A percentile compares a stretch with the other conserved stretches of the same genome.
These are phyloP conservation scores for Aspergillus pseudoterreus DNA, from an alignment of 2,329 filamentous ascomycete species.

Conservation along the genomic window DNA sequence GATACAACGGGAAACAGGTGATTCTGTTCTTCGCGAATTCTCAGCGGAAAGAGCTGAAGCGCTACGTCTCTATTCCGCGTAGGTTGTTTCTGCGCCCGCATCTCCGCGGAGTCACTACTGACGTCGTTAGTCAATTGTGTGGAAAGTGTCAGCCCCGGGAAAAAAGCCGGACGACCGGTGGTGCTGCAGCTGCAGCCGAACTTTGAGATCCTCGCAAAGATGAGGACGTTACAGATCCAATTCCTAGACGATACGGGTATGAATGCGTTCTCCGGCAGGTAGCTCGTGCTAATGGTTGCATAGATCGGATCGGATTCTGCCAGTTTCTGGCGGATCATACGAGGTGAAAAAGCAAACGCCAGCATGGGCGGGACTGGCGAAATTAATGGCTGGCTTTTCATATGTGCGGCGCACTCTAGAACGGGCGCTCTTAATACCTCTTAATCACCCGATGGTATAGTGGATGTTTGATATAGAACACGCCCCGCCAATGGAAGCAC, in stretches of 20 bases:
- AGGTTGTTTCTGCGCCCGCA: not conserved
- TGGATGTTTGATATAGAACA: no score
- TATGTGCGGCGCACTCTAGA: no score
- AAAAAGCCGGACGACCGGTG: slow-evolving; percentile 37
- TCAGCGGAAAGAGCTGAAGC: slow-evolving; percentile 37
- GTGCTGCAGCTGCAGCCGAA: slow-evolving; percentile 36
- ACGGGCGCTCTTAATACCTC: no score
- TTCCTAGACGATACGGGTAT: slow-evolving; percentile 40
- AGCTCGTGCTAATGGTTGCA: not conserved
- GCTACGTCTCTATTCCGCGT: slow-evolving; percentile 41
- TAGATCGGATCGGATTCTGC: slow-evolving; percentile 31
- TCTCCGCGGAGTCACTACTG: not conserved
- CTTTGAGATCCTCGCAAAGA: slow-evolving; percentile 38
- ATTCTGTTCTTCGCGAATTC: slow-evolving; percentile 43
- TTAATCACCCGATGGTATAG: no score
- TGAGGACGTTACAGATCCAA: slow-evolving; percentile 35
- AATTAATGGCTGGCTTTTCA: no score
- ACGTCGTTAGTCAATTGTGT: slow-evolving; percentile 35
- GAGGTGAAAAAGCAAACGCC: slow-evolving; percentile 3
- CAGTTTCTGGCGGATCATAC: slow-evolving; percentile 23
- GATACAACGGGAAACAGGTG: slow-evolving; percentile 31
- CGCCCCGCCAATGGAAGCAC: no score
- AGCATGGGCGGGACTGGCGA: not conserved
- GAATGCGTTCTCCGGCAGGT: slow-evolving; percentile 6
- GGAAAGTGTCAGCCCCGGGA: slow-evolving; percentile 34